Evolutionary conservation across 768 basidiomycete species (phyloP).

Genomic region (Suillus sp.): DNA sequence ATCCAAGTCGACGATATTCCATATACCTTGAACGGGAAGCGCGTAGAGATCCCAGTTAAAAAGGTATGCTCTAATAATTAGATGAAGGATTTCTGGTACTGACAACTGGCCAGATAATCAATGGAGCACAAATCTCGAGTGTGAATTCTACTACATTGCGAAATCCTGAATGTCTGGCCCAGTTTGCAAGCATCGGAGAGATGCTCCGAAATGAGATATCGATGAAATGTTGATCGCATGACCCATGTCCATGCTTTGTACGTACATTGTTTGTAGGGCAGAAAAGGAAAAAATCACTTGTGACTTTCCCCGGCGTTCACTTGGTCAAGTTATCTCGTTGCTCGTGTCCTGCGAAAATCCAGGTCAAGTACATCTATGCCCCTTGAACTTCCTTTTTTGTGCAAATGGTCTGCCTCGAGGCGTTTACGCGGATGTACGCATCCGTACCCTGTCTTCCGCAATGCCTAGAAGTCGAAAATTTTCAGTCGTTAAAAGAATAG

Average conservation of each 20-base stretch:
- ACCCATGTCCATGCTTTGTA: not conserved
- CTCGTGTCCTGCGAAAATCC: not conserved
- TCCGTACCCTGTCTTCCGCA: slow-evolving; percentile 10
- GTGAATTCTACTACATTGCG: slow-evolving; percentile 73
- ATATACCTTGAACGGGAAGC: slow-evolving; percentile 80
- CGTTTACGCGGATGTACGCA: slow-evolving; percentile 6
- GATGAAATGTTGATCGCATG: slow-evolving; percentile 17
- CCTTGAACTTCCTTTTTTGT: slow-evolving; percentile 14
- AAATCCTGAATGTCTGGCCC: slow-evolving; percentile 70
- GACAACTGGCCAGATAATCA: slow-evolving; percentile 59
- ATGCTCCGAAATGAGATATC: slow-evolving; percentile 46
- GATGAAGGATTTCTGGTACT: slow-evolving; percentile 17
- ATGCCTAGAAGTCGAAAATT: slow-evolving; percentile 20
- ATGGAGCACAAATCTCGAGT: slow-evolving; percentile 66
- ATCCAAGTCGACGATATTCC: slow-evolving; percentile 72
- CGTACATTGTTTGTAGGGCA: slow-evolving; percentile 4
- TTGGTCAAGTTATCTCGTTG: not conserved
- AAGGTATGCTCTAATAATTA: slow-evolving; percentile 43
- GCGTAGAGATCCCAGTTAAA: slow-evolving; percentile 78
- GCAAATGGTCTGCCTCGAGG: slow-evolving; percentile 30
- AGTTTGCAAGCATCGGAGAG: slow-evolving; percentile 59
- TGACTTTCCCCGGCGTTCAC: not conserved
- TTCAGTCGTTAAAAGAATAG: slow-evolving; percentile 23
- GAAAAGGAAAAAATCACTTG: slow-evolving; percentile 1
- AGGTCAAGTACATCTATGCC: slow-evolving; percentile 1